A percentile compares a stretch with the other conserved stretches of the same genome.
phyloP scores from a whole-genome alignment of 2,329 filamentous ascomycete species.

The Nemania sp. region DNA sequence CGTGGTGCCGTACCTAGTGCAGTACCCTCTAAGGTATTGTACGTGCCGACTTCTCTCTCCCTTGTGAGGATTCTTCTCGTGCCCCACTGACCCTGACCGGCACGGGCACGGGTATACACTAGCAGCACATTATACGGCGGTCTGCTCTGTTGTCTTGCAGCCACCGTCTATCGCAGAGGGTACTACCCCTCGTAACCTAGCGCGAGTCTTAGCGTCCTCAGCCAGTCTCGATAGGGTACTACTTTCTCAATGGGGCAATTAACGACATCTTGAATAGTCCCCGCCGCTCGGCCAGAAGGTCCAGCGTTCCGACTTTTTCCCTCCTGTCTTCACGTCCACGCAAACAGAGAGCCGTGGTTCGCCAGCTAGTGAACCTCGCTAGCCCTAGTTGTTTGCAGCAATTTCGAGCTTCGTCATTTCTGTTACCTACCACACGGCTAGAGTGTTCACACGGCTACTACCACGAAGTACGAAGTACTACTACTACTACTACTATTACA shows the following conservation, averaged over 20 bases:
- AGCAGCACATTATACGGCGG: slow-evolving; percentile 27
- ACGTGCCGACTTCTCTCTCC: slow-evolving; percentile 23
- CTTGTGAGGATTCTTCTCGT: slow-evolving; percentile 6
- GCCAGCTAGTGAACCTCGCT: slow-evolving; percentile 4
- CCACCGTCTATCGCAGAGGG: slow-evolving; percentile 25
- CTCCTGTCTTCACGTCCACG: slow-evolving; percentile 12
- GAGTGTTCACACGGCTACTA: no score
- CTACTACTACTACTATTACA: no score
- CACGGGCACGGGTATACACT: slow-evolving; percentile 14
- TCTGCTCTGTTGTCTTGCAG: slow-evolving; percentile 29
- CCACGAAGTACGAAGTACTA: no score
- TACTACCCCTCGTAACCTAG: slow-evolving; percentile 28
- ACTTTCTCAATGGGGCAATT: slow-evolving; percentile 38
- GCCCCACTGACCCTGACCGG: slow-evolving; percentile 15
- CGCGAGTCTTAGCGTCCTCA: slow-evolving; percentile 13
- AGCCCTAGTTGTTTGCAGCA: slow-evolving; percentile 11
- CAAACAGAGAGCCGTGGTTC: slow-evolving; percentile 13
- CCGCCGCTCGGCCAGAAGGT: slow-evolving; percentile 36
- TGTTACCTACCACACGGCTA: not conserved
- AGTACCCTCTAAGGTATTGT: not conserved
- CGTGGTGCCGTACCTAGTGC: not conserved
- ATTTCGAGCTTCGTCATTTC: not conserved
- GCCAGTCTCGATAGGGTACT: slow-evolving; percentile 31
- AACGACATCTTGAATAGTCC: slow-evolving; percentile 28
- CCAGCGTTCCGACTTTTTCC: slow-evolving; percentile 33